Evolutionary conservation across 768 basidiomycete species (phyloP).

Genomic region (Suillus spraguei): DNA sequence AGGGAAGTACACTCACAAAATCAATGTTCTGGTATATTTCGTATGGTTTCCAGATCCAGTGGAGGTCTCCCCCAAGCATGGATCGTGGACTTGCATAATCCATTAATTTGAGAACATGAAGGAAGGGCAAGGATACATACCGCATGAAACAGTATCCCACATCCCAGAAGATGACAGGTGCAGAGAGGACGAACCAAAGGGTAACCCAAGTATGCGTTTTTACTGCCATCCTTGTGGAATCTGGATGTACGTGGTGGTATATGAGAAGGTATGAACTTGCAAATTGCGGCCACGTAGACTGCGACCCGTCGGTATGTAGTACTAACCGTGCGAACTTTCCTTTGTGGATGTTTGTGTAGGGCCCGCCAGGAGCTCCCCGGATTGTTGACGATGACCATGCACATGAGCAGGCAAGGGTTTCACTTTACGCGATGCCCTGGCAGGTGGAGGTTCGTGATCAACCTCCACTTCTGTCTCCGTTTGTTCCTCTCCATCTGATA

Average conservation of each 20-base stretch:
- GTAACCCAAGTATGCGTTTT: conserved; percentile 61
- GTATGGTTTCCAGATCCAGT: conserved; percentile 93
- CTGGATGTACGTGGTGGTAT: conserved; percentile 11
- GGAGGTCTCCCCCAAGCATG: conserved; percentile 84
- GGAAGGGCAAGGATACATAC: conserved; percentile 42
- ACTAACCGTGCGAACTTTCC: conserved; percentile 12
- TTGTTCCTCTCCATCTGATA: conserved; percentile 8
- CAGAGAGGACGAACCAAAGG: conserved; percentile 63
- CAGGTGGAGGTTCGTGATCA: background rate
- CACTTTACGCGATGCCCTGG: background rate
- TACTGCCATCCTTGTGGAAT: conserved; percentile 41
- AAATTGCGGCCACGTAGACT: background rate
- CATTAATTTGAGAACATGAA: conserved; percentile 1
- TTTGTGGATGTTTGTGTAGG: background rate
- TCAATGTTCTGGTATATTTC: conserved; percentile 72
- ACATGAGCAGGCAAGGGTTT: conserved; percentile 5
- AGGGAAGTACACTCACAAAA: conserved; percentile 36
- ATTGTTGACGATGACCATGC: conserved; percentile 6
- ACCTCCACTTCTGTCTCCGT: conserved; percentile 1
- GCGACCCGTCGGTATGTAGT: conserved; percentile 2
- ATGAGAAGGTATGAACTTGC: conserved; percentile 7
- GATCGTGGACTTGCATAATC: conserved; percentile 68
- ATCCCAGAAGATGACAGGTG: conserved; percentile 72
- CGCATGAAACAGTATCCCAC: conserved; percentile 79
- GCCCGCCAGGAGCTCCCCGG: background rate